These are phyloP conservation scores for Tephrocybe sp. DNA, from an alignment of 768 basidiomycete genomes.

Conservation along the genomic window DNA sequence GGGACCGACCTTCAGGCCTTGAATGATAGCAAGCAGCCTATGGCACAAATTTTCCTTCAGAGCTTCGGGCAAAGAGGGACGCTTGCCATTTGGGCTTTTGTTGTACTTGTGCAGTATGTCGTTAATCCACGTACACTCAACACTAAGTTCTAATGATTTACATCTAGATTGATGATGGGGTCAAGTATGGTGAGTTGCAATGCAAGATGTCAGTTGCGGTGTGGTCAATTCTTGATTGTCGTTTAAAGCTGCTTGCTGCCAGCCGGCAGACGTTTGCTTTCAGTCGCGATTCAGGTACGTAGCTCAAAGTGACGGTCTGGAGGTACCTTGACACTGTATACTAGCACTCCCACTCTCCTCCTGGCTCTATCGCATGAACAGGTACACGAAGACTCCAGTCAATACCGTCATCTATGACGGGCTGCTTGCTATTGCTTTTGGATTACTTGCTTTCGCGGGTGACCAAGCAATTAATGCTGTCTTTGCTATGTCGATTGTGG, in stretches of 20 bases:
- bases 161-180: conserved; percentile 53
- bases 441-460: conserved; percentile 60
- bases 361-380: conserved; percentile 58
- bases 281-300: conserved; percentile 55
- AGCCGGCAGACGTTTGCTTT: conserved; percentile 69
- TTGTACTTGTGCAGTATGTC: conserved; percentile 38
- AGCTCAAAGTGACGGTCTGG: background rate
- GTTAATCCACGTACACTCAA: too few species aligned
- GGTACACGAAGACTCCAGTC: conserved; percentile 49
- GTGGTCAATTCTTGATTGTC: too few species aligned
- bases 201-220: background rate
- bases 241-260: conserved; percentile 24
- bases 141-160: background rate
- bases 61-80: conserved; percentile 39
- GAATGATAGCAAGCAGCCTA: conserved; percentile 47
- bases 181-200: conserved; percentile 49
- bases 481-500: conserved; percentile 46
- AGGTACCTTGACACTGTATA: background rate
- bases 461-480: conserved; percentile 56
- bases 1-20: conserved; percentile 47
- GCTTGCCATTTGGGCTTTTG: conserved; percentile 36
- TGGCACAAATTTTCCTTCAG: conserved; percentile 59
- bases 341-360: conserved; percentile 61
- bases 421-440: conserved; percentile 45
- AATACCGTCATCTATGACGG: conserved; percentile 55